phyloP scores from a whole-genome alignment of 192 early-diverging fungal species.

The Coemansia sp. region DNA sequence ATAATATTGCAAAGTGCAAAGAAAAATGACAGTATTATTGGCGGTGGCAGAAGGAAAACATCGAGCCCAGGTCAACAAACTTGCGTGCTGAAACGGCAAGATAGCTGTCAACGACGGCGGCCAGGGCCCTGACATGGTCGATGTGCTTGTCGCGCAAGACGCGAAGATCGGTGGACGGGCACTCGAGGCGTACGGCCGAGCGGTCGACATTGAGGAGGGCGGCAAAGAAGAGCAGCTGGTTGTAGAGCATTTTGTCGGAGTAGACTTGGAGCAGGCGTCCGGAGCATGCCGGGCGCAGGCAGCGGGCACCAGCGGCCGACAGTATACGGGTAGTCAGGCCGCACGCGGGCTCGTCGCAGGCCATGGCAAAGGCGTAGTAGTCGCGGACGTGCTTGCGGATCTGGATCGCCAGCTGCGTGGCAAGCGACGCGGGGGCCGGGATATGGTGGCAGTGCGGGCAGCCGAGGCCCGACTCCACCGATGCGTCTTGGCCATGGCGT shows the following conservation, averaged over 20 bases:
- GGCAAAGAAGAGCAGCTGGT: slow-evolving; percentile 78
- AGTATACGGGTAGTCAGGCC: slow-evolving; percentile 62
- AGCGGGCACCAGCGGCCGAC: slow-evolving; percentile 69
- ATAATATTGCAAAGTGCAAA: no score
- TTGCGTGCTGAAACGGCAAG: slow-evolving; percentile 69
- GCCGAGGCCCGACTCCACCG: slow-evolving; percentile 34
- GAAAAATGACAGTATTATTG: background rate
- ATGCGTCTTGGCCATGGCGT: slow-evolving; percentile 5
- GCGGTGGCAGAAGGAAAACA: slow-evolving; percentile 57
- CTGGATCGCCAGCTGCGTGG: slow-evolving; percentile 61
- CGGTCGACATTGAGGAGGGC: slow-evolving; percentile 49
- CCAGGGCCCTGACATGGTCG: slow-evolving; percentile 50
- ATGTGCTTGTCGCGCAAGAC: slow-evolving; percentile 41
- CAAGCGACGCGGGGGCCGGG: slow-evolving; percentile 54
- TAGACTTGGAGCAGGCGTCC: slow-evolving; percentile 69
- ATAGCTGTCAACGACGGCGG: slow-evolving; percentile 62
- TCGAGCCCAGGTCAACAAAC: slow-evolving; percentile 67
- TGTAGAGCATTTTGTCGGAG: slow-evolving; percentile 73
- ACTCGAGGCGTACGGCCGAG: slow-evolving; percentile 25
- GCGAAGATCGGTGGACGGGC: slow-evolving; percentile 16
- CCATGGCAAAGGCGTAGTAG: slow-evolving; percentile 72
- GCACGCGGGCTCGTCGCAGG: slow-evolving; percentile 83
- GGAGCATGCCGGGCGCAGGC: slow-evolving; percentile 63
- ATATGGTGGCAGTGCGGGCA: slow-evolving; percentile 60
- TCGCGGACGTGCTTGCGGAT: slow-evolving; percentile 67